Conservation (phyloP, 257 asterid species). For the Vinca minor region DNA sequence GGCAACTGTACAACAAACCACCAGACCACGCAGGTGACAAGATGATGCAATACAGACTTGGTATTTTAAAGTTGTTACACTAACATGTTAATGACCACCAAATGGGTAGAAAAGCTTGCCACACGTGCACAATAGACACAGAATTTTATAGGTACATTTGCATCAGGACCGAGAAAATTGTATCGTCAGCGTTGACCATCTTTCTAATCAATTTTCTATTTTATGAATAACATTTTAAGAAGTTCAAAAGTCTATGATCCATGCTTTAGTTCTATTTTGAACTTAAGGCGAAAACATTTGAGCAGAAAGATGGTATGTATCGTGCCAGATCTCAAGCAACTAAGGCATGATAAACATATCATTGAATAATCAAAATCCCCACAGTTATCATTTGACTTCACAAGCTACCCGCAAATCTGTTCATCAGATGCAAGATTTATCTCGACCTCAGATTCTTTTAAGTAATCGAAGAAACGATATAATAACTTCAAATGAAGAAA, state of each 20-base stretch:
- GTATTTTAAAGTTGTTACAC: not conserved
- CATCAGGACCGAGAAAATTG: not conserved
- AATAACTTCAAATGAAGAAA: too few relatives aligned
- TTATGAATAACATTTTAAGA: not conserved
- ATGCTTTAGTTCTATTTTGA: not conserved
- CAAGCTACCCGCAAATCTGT: not conserved
- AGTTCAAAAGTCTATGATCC: not conserved
- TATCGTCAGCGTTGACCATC: not conserved
- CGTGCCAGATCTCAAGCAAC: not conserved
- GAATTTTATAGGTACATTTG: not conserved
- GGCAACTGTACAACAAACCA: not conserved
- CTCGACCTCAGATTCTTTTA: too few relatives aligned
- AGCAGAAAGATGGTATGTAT: not conserved
- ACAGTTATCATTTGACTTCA: too few relatives aligned
- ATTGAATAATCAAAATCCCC: not conserved
- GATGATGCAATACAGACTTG: not conserved
- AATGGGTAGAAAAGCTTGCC: not conserved
- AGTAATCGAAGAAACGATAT: too few relatives aligned
- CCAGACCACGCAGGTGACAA: not conserved
- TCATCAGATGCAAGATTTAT: too few relatives aligned
- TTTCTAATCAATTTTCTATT: not conserved
- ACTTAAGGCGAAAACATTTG: not conserved
- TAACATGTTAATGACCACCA: not conserved
- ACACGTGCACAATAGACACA: not conserved
- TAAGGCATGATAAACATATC: not conserved